Evolutionary conservation across 2,329 filamentous ascomycete species (phyloP).

Genomic region (Amylocarpus encephaloides): DNA sequence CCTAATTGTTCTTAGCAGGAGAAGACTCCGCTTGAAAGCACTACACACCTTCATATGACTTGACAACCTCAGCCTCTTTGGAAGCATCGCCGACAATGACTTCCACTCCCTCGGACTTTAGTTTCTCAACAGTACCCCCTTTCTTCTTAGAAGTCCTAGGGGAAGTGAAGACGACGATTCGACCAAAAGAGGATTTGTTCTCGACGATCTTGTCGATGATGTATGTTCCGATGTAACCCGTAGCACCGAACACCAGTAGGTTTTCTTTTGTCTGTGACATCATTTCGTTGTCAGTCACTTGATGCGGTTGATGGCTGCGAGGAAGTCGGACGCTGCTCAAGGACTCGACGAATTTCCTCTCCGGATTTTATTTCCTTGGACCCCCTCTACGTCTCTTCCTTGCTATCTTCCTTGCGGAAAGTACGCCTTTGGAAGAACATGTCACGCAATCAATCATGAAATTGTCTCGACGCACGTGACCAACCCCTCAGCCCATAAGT

Average conservation of each 20-base stretch:
- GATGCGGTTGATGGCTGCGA: too few relatives aligned
- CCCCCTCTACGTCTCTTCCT: too few relatives aligned
- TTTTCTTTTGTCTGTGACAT: constrained; percentile 22
- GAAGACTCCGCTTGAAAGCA: neutral
- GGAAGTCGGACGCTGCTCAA: too few relatives aligned
- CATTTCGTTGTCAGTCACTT: neutral
- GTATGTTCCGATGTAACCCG: constrained; percentile 44
- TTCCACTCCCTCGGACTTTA: constrained; percentile 41
- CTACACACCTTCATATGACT: constrained; percentile 42
- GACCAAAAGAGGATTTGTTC: constrained; percentile 38
- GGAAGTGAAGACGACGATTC: constrained; percentile 53
- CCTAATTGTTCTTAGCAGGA: constrained; percentile 23
- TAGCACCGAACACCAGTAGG: constrained; percentile 47
- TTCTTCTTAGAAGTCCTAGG: constrained; percentile 45
- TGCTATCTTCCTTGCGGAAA: too few relatives aligned
- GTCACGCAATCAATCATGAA: too few relatives aligned
- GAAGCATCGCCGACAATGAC: constrained; percentile 51
- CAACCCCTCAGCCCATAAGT: too few relatives aligned
- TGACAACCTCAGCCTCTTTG: constrained; percentile 44
- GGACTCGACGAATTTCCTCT: too few relatives aligned
- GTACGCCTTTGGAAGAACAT: too few relatives aligned
- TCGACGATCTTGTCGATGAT: constrained; percentile 45
- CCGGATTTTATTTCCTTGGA: too few relatives aligned
- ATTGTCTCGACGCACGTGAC: too few relatives aligned
- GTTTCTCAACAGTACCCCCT: constrained; percentile 38